Percentiles rank a stretch among this genome's conserved stretches.
Evolutionary conservation across 208 protist species (phyloP).

Genomic region (Leptomonas pyrrhocoris): DNA sequence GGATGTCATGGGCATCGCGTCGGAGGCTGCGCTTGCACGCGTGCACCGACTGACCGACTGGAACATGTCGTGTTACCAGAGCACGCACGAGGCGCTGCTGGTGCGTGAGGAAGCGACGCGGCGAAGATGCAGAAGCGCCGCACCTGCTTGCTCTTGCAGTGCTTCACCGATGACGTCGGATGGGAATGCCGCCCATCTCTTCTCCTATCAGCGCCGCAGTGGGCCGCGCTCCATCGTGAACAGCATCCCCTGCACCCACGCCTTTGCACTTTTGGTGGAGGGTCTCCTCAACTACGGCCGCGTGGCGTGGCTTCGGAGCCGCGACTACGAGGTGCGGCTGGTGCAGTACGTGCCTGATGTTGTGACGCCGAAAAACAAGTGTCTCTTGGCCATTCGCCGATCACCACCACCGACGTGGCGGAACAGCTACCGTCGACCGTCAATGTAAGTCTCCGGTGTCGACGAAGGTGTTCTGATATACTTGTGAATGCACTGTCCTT

Average conservation of each 20-base stretch:
- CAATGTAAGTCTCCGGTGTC: too few relatives aligned
- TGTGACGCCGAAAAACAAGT: conserved; percentile 85
- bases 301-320: conserved; percentile 53
- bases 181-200: neutral
- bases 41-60: conserved; percentile 73
- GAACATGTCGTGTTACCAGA: conserved; percentile 70
- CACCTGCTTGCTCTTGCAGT: neutral
- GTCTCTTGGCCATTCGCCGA: conserved; percentile 53
- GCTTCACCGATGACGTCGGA: neutral
- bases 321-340: conserved; percentile 50
- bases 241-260: conserved; percentile 56
- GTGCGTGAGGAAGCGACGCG: conserved; percentile 1
- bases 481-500: too few relatives aligned
- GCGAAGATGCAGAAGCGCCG: neutral
- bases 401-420: neutral
- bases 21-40: conserved; percentile 32
- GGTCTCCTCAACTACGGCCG: conserved; percentile 70
- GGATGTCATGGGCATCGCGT: conserved; percentile 39
- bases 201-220: conserved; percentile 21
- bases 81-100: conserved; percentile 5
- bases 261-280: conserved; percentile 55
- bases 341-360: conserved; percentile 72
- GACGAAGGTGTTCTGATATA: too few relatives aligned
- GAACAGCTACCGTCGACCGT: neutral
- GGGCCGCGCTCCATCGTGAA: conserved; percentile 40